A percentile compares a stretch with the other conserved stretches of the same genome.
These are phyloP conservation scores for Erysimum cheiri DNA, from an alignment of 441 rosid genomes.

Conservation along the genomic window DNA sequence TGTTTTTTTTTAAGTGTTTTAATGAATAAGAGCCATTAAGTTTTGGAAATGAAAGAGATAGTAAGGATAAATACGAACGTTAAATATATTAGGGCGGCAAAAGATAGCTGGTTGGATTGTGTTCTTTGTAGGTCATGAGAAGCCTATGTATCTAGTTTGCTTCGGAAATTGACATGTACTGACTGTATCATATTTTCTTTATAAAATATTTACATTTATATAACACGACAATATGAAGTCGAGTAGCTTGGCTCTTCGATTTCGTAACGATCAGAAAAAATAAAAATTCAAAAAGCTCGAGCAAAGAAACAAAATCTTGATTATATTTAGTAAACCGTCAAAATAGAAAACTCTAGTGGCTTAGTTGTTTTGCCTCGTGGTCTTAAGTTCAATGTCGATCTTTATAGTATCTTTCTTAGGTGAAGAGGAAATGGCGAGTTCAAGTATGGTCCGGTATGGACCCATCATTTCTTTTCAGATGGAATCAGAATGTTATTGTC, in stretches of 20 bases:
- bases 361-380: slow-evolving; percentile 31
- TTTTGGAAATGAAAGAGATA: slow-evolving; percentile 77
- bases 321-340: slow-evolving; percentile 40
- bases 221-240: slow-evolving; percentile 40
- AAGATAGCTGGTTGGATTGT: slow-evolving; percentile 67
- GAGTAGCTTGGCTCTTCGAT: slow-evolving; percentile 44
- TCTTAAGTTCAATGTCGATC: neutral
- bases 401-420: slow-evolving; percentile 6
- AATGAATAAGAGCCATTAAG: slow-evolving; percentile 25
- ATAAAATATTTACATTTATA: neutral
- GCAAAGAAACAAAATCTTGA: slow-evolving; percentile 37
- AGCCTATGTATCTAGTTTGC: slow-evolving; percentile 52
- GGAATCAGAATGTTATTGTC: neutral
- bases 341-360: slow-evolving; percentile 39
- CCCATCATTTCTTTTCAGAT: neutral
- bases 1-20: slow-evolving; percentile 34
- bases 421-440: slow-evolving; percentile 27
- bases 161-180: slow-evolving; percentile 73
- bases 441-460: slow-evolving; percentile 16
- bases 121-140: slow-evolving; percentile 61
- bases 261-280: slow-evolving; percentile 33
- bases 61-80: slow-evolving; percentile 45
- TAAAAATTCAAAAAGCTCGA: neutral
- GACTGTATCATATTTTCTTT: neutral
- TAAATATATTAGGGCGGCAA: slow-evolving; percentile 41